phyloP scores from a whole-genome alignment of 495 filamentous ascomycete species.

The Penicillium argentinense region DNA sequence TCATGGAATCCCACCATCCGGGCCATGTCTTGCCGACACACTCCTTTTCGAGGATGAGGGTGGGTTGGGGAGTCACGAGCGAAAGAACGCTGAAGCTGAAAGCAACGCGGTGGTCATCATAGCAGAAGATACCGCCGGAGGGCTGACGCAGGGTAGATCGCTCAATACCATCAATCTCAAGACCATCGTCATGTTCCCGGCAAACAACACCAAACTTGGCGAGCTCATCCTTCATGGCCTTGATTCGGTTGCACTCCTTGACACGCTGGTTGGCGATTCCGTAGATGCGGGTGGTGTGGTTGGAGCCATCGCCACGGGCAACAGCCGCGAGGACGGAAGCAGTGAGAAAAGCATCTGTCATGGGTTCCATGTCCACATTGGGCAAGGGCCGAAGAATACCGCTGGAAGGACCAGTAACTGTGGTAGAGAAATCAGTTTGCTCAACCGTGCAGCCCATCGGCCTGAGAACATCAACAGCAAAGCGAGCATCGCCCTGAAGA shows the following conservation, averaged over 20 bases:
- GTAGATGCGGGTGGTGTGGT: constrained; percentile 73
- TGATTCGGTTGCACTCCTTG: constrained; percentile 97
- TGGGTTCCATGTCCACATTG: constrained; percentile 95
- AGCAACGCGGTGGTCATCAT: constrained; percentile 96
- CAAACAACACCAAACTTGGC: constrained; percentile 93
- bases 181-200: constrained; percentile 87
- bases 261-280: constrained; percentile 99
- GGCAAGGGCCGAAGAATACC: constrained; percentile 69
- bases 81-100: constrained; percentile 98
- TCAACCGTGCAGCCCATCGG: constrained; percentile 94
- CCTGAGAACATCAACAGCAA: constrained; percentile 84
- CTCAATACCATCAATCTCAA: constrained; percentile 74
- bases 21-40: constrained; percentile 99
- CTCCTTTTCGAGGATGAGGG: constrained; percentile 82
- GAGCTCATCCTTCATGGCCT: constrained; percentile 93
- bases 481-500: constrained; percentile 92
- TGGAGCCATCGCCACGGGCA: constrained; percentile 58
- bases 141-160: constrained; percentile 60
- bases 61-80: constrained; percentile 67
- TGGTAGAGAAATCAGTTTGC: constrained; percentile 83
- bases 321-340: constrained; percentile 92
- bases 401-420: constrained; percentile 80
- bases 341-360: constrained; percentile 98
- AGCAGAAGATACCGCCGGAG: constrained; percentile 75
- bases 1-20: constrained; percentile 93